Conservation (phyloP, 1,284 basidiomycete species). For the Mycena citricolor region DNA sequence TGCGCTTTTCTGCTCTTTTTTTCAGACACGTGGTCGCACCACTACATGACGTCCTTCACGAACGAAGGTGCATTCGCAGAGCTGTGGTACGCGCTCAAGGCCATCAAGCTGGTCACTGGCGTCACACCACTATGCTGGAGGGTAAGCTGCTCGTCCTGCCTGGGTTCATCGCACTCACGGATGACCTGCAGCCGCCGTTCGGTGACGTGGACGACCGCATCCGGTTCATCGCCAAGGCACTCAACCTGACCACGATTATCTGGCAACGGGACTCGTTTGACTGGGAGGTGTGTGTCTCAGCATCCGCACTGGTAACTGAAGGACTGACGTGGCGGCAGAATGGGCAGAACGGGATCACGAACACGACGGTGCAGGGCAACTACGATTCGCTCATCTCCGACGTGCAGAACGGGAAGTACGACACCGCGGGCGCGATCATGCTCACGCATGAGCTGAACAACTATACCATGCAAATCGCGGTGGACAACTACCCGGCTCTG, state of each 20-base stretch:
- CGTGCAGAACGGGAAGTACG: slow-evolving; percentile 6
- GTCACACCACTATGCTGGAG: slow-evolving; percentile 12
- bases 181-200: slow-evolving; percentile 2
- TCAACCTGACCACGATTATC: slow-evolving; percentile 13
- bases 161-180: not conserved
- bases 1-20: not conserved
- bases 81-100: slow-evolving; percentile 15
- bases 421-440: slow-evolving; percentile 21
- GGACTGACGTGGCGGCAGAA: too few species aligned
- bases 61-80: slow-evolving; percentile 14
- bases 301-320: too few species aligned
- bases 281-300: slow-evolving; percentile 27
- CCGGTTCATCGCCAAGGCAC: slow-evolving; percentile 14
- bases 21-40: slow-evolving; percentile 13
- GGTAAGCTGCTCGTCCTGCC: not conserved
- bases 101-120: slow-evolving; percentile 17
- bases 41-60: slow-evolving; percentile 2
- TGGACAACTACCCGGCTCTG: slow-evolving; percentile 21
- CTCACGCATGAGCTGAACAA: slow-evolving; percentile 24
- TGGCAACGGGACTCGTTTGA: slow-evolving; percentile 21
- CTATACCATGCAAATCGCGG: slow-evolving; percentile 22
- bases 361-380: slow-evolving; percentile 12
- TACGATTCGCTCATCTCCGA: slow-evolving; percentile 12
- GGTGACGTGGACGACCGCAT: slow-evolving; percentile 19
- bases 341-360: not conserved